These are phyloP conservation scores for Pyrus bretschneideri DNA, from an alignment of 306 rosid genomes.

Conservation along the genomic window DNA sequence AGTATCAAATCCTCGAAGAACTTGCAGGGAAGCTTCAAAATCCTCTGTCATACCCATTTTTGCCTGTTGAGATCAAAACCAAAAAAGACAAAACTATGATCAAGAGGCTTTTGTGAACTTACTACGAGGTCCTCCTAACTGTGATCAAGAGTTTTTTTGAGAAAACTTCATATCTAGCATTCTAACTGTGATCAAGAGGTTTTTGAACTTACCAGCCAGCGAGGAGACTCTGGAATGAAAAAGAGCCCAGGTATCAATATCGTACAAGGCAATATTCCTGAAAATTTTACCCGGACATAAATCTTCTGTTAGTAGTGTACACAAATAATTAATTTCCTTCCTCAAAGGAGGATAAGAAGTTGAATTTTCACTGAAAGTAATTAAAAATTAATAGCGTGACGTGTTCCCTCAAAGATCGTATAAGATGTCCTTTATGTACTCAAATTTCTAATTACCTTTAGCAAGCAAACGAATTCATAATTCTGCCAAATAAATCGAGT, in stretches of 20 bases:
- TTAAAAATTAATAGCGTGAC: neutral
- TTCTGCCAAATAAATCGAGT: neutral
- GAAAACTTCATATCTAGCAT: neutral
- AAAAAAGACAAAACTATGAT: slow-evolving; percentile 10
- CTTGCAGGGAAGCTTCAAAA: slow-evolving; percentile 88
- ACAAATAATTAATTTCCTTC: neutral
- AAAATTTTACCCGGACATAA: neutral
- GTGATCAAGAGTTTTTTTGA: slow-evolving; percentile 1
- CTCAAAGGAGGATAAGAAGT: neutral
- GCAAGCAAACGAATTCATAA: neutral
- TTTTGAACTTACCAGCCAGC: slow-evolving; percentile 78
- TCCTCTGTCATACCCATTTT: slow-evolving; percentile 97
- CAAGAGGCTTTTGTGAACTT: slow-evolving; percentile 25
- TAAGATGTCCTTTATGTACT: neutral
- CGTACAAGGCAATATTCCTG: slow-evolving; percentile 87
- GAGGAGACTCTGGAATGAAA: slow-evolving; percentile 95
- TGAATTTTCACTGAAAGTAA: neutral
- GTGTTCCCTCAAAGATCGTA: neutral
- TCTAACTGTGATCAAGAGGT: slow-evolving; percentile 8
- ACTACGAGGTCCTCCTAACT: slow-evolving; percentile 37
- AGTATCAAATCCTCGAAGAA: slow-evolving; percentile 82
- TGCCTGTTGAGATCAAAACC: slow-evolving; percentile 40
- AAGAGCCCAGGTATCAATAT: slow-evolving; percentile 85
- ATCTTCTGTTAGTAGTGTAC: neutral
- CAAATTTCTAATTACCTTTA: neutral